Evolutionary conservation across 805 yeast species (phyloP), one percentile per base, ranked within the genome.

Genomic region (Yarrowia yakushimensis): DNA sequence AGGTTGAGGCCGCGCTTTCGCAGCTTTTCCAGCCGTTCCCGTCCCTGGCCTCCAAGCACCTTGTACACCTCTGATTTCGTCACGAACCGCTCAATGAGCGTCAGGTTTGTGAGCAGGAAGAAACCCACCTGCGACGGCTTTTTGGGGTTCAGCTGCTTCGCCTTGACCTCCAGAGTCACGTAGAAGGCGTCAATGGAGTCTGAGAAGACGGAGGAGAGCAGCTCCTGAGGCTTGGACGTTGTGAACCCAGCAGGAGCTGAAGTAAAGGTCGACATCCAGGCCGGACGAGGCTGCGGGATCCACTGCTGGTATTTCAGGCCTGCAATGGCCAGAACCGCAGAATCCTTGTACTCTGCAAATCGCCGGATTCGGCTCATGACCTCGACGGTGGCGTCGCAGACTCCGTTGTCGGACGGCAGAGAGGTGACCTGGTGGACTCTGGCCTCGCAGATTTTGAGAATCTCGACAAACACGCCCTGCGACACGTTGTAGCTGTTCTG

Each of bases 181-280:
- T 86, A 79, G 25, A 90, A 79, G 46, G 85, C 84, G 72, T 92
- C 97, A 43, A 93, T 80, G 45, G 87, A 79, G 71, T 93, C 98
- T 59, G 91, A 82, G 65, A 84, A 81, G 69, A 81, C 92, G 45
- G 87, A 79, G 1, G 90, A 81, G 33, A 90, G 72, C 66, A 87
- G 73, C 63, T 79, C 81, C 23, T 76, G 74, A 0, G 85, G 78
- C 54, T 80, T 80, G 1, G 74, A 71, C 9, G 78, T 78, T 30
- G 71, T 69, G 1, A 78, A 71, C 8, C 75, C 75, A 12, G 79
- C 77, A 11, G 81, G 74, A 2, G 82, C 81, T 36, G 83, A 77
- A 0, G 85, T 78, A 68, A 80, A 80, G 12, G 78, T 78, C 20
- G 73, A 66, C 11, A 82, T 73, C 78, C 86, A 82, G 4, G 77